Conservation (phyloP, 108 stramenopile species). For the Cyclostephanos invisitatus region DNA sequence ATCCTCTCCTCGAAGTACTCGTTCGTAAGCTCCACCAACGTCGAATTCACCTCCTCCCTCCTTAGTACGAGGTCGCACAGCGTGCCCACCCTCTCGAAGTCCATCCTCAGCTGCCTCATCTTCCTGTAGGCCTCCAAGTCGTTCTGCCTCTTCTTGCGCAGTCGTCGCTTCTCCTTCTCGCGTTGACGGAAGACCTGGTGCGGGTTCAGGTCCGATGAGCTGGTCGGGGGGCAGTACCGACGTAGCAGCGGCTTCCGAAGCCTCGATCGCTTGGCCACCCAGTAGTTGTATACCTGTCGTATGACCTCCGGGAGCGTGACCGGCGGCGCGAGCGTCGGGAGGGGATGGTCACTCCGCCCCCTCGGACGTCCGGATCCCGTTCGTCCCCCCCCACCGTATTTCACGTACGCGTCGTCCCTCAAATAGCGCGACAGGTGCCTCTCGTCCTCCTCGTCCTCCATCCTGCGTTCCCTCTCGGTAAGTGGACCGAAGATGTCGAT, state of each 20-base stretch:
- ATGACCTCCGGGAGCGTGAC: slow-evolving; percentile 59
- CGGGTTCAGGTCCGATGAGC: slow-evolving; percentile 90
- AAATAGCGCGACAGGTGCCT: neutral
- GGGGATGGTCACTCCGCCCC: neutral
- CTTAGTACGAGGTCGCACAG: slow-evolving; percentile 61
- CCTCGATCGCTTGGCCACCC: slow-evolving; percentile 88
- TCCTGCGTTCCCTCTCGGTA: slow-evolving; percentile 10
- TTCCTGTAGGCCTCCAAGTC: slow-evolving; percentile 91
- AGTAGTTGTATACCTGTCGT: slow-evolving; percentile 80
- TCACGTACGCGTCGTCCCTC: neutral
- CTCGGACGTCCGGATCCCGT: neutral
- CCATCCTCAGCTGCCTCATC: slow-evolving; percentile 76
- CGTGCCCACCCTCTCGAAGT: slow-evolving; percentile 74
- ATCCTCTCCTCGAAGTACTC: slow-evolving; percentile 72
- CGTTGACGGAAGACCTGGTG: slow-evolving; percentile 94
- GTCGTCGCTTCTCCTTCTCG: slow-evolving; percentile 95
- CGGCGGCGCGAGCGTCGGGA: slow-evolving; percentile 46
- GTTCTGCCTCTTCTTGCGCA: slow-evolving; percentile 91
- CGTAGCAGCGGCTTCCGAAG: slow-evolving; percentile 88
- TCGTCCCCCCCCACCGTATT: neutral
- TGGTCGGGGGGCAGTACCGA: slow-evolving; percentile 90
- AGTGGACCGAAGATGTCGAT: slow-evolving; percentile 54
- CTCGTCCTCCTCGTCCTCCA: slow-evolving; percentile 16
- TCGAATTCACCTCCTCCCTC: slow-evolving; percentile 70
- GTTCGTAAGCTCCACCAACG: slow-evolving; percentile 54